Evolutionary conservation across 306 rosid genomes (phyloP), one percentile per base, ranked within the genome.

Genomic region (Vachellia pachyceras): DNA sequence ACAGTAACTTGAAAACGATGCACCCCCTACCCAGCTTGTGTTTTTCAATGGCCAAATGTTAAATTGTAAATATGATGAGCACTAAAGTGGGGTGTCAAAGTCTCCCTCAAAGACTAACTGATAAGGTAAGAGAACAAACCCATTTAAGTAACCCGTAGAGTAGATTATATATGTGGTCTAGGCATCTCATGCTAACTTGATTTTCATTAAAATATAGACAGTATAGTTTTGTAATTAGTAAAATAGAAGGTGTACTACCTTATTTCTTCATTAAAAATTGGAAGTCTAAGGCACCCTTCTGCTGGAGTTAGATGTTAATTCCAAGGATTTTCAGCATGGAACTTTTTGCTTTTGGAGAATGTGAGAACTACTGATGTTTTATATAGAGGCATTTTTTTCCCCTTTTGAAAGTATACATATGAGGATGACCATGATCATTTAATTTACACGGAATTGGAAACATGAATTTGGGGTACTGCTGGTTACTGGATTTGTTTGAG

Each of bases 221-320:
- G 41, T 20, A 13, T 18, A 79, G 71, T 29, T 57, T 68, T 78
- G 14, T 66, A 10, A 15, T 66, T 72, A 12, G 77, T 37, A 18
- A 55, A 77, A n/a, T 47, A 47, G 22, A 68, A 74, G 75, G 80
- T 42, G 49, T 75, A 67, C 35, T 79, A 37, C 72, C 61, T n/a
- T 45, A 36, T 71, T 57, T 61, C 73, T 73, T 25, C 29, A 35
- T 37, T 25, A 36, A 65, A 67, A 80, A 45, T 69, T 64, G 46
- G 42, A 71, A 70, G 37, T 77, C 41, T 46, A 36, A 67, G 39
- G 85, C 73, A 72, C 68, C 66, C 65, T 58, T 67, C 61, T 25
- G 79, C 69, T 68, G 50, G 57, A 78, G 18, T 81, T 69, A 78
- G 61, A 69, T 78, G 25, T 74, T 7, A 50, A 73, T 69, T 40